These are phyloP conservation scores for Scedosporium apiospermum DNA, from an alignment of 2,329 filamentous ascomycete genomes.

Conservation along the genomic window DNA sequence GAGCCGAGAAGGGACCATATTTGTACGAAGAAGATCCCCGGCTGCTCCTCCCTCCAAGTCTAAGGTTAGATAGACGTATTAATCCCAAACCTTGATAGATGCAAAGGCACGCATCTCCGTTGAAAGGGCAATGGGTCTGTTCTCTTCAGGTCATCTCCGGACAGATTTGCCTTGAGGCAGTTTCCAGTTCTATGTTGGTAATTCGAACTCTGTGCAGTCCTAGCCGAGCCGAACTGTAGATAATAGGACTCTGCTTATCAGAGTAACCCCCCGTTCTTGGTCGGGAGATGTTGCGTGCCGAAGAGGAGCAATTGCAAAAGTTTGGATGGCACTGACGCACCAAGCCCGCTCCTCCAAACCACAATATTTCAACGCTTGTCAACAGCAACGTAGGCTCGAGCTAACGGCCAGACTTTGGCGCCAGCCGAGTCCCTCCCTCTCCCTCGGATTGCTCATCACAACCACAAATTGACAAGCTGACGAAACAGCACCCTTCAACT, in stretches of 20 bases:
- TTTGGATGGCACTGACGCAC: background rate
- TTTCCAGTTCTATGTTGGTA: background rate
- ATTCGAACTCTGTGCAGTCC: background rate
- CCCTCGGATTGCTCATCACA: background rate
- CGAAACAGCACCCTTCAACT: too few relatives aligned
- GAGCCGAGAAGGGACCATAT: too few relatives aligned
- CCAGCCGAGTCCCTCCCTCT: background rate
- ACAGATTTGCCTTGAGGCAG: background rate
- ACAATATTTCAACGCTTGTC: background rate
- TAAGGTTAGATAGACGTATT: too few relatives aligned
- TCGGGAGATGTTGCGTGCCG: background rate
- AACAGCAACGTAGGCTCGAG: background rate
- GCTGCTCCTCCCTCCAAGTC: too few relatives aligned
- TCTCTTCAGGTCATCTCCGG: too few relatives aligned
- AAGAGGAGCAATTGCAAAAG: background rate
- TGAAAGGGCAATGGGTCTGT: too few relatives aligned
- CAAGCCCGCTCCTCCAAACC: background rate
- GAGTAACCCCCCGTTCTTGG: background rate
- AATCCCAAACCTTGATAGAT: too few relatives aligned
- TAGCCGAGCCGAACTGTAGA: background rate
- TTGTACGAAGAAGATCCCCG: background rate
- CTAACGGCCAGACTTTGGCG: background rate
- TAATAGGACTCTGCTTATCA: background rate
- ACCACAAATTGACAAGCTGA: background rate
- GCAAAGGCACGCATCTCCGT: too few relatives aligned